Percentiles rank a stretch among this genome's conserved stretches.
Evolutionary conservation across 1,284 basidiomycete genomes (phyloP).

Genomic region (Cryptococcus floricola): DNA sequence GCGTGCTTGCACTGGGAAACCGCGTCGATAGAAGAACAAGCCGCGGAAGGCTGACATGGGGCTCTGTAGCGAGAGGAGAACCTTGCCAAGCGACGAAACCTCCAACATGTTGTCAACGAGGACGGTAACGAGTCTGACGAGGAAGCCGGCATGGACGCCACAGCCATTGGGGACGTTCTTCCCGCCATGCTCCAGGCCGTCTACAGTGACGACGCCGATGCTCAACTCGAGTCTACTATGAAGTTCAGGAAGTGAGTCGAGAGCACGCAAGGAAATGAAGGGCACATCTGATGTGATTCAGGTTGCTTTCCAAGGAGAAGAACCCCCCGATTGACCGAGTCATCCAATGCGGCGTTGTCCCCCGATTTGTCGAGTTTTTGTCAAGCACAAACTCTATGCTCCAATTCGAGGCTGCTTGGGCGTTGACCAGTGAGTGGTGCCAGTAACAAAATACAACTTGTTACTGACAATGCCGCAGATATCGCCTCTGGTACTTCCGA

Average conservation of each 20-base stretch:
- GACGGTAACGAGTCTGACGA: slow-evolving; percentile 72
- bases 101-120: slow-evolving; percentile 64
- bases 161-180: slow-evolving; percentile 54
- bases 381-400: slow-evolving; percentile 86
- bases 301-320: slow-evolving; percentile 95
- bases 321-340: slow-evolving; percentile 99
- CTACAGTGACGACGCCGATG: slow-evolving; percentile 85
- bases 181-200: slow-evolving; percentile 81
- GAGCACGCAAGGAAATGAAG: neutral
- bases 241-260: slow-evolving; percentile 80
- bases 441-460: neutral
- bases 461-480: slow-evolving; percentile 49
- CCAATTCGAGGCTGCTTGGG: slow-evolving; percentile 99
- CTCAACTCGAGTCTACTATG: slow-evolving; percentile 86
- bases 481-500: slow-evolving; percentile 98
- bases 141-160: slow-evolving; percentile 54
- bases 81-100: slow-evolving; percentile 92
- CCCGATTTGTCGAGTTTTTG: slow-evolving; percentile 95
- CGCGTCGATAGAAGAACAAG: no score
- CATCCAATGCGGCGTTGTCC: slow-evolving; percentile 95
- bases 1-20: no score
- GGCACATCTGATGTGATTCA: neutral
- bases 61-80: slow-evolving; percentile 72
- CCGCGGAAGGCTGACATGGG: neutral
- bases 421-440: slow-evolving; percentile 66